Percentiles rank a stretch among this genome's conserved stretches.
Evolutionary conservation across 225 moss, liverwort and hornwort genomes (phyloP).

Genomic region (Pseudoscleropodium purum): DNA sequence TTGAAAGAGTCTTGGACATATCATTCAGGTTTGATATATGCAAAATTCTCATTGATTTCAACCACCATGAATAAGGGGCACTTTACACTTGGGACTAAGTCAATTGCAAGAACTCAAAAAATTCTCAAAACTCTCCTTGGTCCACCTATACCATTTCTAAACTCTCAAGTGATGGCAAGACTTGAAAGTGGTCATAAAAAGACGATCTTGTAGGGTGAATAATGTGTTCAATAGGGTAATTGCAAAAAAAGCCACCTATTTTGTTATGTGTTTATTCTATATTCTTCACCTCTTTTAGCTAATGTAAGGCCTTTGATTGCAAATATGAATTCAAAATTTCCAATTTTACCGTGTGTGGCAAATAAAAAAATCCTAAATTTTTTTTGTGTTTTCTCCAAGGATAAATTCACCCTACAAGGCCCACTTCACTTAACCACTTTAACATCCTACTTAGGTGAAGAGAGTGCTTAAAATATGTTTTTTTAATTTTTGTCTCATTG

Average conservation of each 20-base stretch:
- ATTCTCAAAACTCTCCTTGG: background rate
- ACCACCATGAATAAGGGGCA: background rate
- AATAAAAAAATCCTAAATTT: too few species aligned
- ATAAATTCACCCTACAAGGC: fast-evolving
- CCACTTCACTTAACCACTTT: too few species aligned
- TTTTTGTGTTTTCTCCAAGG: fast-evolving
- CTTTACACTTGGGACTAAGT: background rate
- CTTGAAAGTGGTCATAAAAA: too few species aligned
- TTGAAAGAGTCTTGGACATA: too few species aligned
- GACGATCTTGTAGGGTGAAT: fast-evolving
- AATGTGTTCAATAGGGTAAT: fast-evolving
- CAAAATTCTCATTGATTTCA: background rate
- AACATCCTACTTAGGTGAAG: background rate
- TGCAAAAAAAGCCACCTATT: too few species aligned
- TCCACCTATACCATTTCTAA: background rate
- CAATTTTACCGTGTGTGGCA: too few species aligned
- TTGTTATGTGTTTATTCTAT: too few species aligned
- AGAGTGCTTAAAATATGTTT: too few species aligned
- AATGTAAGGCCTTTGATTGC: too few species aligned
- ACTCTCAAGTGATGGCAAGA: background rate
- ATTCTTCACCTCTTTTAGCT: too few species aligned
- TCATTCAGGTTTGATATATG: background rate
- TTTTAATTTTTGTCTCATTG: too few species aligned
- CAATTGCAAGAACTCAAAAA: background rate
- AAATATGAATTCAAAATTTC: too few species aligned